These are phyloP conservation scores for Colletotrichum eremochloae DNA, from an alignment of 2,329 filamentous ascomycete species.

Conservation along the genomic window DNA sequence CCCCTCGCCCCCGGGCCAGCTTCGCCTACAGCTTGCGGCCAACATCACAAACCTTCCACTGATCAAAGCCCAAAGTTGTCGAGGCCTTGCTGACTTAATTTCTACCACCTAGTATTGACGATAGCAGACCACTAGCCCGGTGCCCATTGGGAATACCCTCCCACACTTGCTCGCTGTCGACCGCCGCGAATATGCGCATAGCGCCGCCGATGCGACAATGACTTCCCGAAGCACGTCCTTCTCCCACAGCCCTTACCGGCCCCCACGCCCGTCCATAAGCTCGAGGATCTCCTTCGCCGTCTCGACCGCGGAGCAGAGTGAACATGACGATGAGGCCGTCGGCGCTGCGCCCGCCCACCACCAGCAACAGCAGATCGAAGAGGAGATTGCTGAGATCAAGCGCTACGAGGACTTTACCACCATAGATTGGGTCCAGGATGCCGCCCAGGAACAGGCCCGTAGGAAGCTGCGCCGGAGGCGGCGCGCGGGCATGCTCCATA, in stretches of 20 bases:
- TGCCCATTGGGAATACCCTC: neutral
- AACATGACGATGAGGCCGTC: conserved; percentile 65
- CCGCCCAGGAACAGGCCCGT: conserved; percentile 87
- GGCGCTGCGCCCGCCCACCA: conserved; percentile 23
- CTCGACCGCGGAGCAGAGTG: conserved; percentile 74
- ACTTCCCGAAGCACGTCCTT: conserved; percentile 68
- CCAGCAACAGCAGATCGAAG: conserved; percentile 79
- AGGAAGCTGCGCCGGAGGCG: conserved; percentile 81
- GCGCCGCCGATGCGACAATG: conserved; percentile 56
- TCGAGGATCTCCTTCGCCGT: conserved; percentile 77
- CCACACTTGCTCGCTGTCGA: neutral
- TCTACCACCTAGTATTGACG: neutral
- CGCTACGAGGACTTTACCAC: conserved; percentile 99
- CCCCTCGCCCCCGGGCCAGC: conserved; percentile 2
- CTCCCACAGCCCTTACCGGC: conserved; percentile 52
- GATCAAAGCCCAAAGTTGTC: conserved; percentile 5
- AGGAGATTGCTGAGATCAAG: conserved; percentile 98
- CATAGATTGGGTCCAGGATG: conserved; percentile 99
- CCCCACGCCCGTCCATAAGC: conserved; percentile 68
- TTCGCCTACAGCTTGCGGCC: conserved; percentile 26
- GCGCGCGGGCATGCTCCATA: conserved; percentile 79
- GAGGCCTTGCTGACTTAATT: neutral
- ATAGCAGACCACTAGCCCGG: neutral
- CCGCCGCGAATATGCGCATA: conserved; percentile 55
- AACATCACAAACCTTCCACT: neutral